A percentile compares a stretch with the other conserved stretches of the same genome.
These are phyloP conservation scores for Ceratocystis diversiconidia DNA, from an alignment of 2,329 filamentous ascomycete species.

Conservation along the genomic window DNA sequence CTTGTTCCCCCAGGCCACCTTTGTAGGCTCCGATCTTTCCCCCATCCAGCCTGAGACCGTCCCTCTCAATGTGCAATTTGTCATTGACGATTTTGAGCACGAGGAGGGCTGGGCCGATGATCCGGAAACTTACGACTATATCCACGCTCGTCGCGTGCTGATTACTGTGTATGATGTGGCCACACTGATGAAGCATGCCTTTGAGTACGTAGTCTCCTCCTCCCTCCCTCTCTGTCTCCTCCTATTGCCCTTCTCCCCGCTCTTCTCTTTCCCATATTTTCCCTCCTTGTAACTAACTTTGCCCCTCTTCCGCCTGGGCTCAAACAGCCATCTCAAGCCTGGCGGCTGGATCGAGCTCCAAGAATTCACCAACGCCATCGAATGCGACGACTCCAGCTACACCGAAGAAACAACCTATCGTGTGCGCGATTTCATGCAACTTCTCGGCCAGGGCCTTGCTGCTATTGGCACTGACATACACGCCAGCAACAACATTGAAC, in stretches of 20 bases:
- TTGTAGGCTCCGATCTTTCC: conserved; percentile 37
- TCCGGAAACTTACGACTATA: conserved; percentile 33
- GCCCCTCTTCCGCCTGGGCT: not conserved
- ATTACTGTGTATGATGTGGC: conserved; percentile 32
- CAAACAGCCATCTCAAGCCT: conserved; percentile 34
- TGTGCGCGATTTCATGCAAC: conserved; percentile 33
- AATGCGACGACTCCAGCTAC: conserved; percentile 33
- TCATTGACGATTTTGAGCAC: conserved; percentile 39
- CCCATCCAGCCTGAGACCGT: conserved; percentile 39
- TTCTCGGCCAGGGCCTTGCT: conserved; percentile 29
- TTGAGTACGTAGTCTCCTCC: conserved; percentile 25
- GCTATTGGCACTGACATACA: conserved; percentile 31
- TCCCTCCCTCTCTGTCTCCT: not conserved
- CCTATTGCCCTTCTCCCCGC: conserved; percentile 15
- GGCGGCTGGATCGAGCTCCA: conserved; percentile 38
- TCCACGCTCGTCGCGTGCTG: conserved; percentile 35
- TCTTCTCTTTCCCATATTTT: not conserved
- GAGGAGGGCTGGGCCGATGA: conserved; percentile 36
- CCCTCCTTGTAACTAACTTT: not conserved
- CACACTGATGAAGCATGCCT: conserved; percentile 30
- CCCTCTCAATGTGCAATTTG: conserved; percentile 37
- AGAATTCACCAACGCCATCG: conserved; percentile 31
- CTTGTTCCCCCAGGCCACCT: conserved; percentile 30
- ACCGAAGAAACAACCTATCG: conserved; percentile 30
- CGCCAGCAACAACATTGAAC: conserved; percentile 27